Evolutionary conservation across 2,329 filamentous ascomycete species (phyloP), one percentile per base, ranked within the genome.

Genomic region (Rachicladosporium sp.): DNA sequence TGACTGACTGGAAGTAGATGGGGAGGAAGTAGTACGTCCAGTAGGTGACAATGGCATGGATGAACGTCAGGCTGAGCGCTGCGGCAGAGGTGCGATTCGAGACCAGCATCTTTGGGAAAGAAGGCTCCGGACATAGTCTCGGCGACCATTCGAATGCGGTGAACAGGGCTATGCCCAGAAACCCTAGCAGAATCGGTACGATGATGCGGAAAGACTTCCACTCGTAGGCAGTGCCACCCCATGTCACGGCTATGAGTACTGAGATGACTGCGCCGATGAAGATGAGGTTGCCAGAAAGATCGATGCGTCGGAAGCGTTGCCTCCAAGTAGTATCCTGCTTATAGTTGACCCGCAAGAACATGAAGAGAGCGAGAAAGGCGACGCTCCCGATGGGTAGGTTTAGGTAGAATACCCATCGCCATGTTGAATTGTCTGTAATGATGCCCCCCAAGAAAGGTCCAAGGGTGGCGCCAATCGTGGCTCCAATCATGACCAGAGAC

Each of bases 361-460:
- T 30, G 31, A 46, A 50, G 10, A 62, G 51, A n/a, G 57, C 36
- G 6, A 50, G 32, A 5, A 58, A 38, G 3, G 54, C 47, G 13
- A 57, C 40, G 2, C 36, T 51, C 27, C 53, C 55, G 11, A 62
- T 49, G 0, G 60, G 59, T 1, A 62, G 43, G 15, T 61, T 60
- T 42, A 63, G 45, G 29, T 50, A 51, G 41, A 74, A 73, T 9
- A 65, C 59, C 65, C 65, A 71, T 6, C 62, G 52, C 68, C 68
- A 71, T 1, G 59, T 59, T 1, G 53, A 43, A 15, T 50, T 41
- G 19, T 61, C 51, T 0, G 52, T 56, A 13, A 63, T 56, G 19
- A 43, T 6, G 50, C 71, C 73, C 6, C 74, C 63, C 4, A 65
- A 49, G 15, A 67, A 48, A 0, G 63, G 61, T 0, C 59, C 66